phyloP scores from a whole-genome alignment of 495 filamentous ascomycete genomes.

The Penicillium desertorum region DNA sequence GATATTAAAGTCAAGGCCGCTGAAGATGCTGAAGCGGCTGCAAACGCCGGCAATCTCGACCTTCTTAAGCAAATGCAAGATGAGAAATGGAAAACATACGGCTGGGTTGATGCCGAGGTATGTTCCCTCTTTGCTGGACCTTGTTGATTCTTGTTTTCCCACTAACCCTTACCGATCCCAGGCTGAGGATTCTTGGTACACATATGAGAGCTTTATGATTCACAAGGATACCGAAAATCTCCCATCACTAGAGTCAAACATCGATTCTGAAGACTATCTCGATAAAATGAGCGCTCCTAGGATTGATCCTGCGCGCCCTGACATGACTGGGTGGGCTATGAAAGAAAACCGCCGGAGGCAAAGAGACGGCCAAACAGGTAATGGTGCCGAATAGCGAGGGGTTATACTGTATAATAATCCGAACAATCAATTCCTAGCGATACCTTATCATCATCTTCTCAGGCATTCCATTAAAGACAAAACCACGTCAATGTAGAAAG shows the following conservation, averaged over 20 bases:
- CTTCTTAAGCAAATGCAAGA: constrained; percentile 61
- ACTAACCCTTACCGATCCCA: constrained; percentile 28
- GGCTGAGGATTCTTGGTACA: constrained; percentile 60
- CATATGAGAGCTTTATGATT: constrained; percentile 61
- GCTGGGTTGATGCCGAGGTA: constrained; percentile 70
- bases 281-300: constrained; percentile 65
- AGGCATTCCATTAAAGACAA: background rate
- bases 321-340: constrained; percentile 53
- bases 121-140: constrained; percentile 9
- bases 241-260: constrained; percentile 51
- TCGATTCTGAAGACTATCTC: constrained; percentile 59
- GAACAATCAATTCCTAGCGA: constrained; percentile 3
- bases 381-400: constrained; percentile 28
- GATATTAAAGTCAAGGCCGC: constrained; percentile 67
- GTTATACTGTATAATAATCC: background rate
- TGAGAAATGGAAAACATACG: constrained; percentile 63
- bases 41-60: constrained; percentile 52
- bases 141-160: constrained; percentile 6
- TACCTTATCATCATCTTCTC: background rate
- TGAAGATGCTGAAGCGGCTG: constrained; percentile 53
- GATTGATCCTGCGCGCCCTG: constrained; percentile 51
- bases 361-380: constrained; percentile 15
- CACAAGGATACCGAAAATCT: constrained; percentile 50
- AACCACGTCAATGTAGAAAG: background rate
- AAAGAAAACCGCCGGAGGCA: constrained; percentile 49